Evolutionary conservation across 2,329 filamentous ascomycete species (phyloP), one percentile per base, ranked within the genome.

Genomic region (Clonostachys rosea): DNA sequence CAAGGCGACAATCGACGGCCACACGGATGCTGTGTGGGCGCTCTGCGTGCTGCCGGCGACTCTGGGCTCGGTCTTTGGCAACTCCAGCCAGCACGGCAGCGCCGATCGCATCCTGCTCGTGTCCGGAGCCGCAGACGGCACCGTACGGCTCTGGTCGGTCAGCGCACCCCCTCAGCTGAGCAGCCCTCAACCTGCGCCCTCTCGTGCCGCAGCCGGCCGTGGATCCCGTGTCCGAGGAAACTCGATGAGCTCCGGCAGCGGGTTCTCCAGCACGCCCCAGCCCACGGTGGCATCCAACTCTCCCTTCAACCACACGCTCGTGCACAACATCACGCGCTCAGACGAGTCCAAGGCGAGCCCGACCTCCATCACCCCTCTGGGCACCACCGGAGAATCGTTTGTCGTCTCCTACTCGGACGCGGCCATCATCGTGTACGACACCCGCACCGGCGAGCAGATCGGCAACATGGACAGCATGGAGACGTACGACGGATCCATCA

Each of bases 11-110:
- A 75, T 99, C 5, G 90, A 96, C 55, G 92, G 91, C 1, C 94
- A 97, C 60, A 95, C 87, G 0, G 94, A 99, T 72, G 90, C 91
- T 5, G 90, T 99, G 5, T 99, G 94, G 94, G 86, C 91, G 4
- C 79, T 99, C 4, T 96, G 91, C 59, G 90, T 97, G 13, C 78
- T 99, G 4, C 94, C 94, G 5, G 84, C 89, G 4, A 92, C 89
- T 0, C 78, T 90, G 16, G 89, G 86, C 4, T 75, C 86, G 30
- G 78, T 96, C 3, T 95, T 96, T 60, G 91, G 91, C 14, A 83
- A 81, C 47, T 79, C 79, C 50, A 87, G 75, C 59, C 79, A 83
- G 40, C 89, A 89, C 59, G 92, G 91, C 33, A 87, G 84, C 10
- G 74, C 90, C 2, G 94, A 97, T 60, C 82, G 92, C 16, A 88